Conservation (phyloP, 257 asterid genomes). For the Galeopsis tetrahit region DNA sequence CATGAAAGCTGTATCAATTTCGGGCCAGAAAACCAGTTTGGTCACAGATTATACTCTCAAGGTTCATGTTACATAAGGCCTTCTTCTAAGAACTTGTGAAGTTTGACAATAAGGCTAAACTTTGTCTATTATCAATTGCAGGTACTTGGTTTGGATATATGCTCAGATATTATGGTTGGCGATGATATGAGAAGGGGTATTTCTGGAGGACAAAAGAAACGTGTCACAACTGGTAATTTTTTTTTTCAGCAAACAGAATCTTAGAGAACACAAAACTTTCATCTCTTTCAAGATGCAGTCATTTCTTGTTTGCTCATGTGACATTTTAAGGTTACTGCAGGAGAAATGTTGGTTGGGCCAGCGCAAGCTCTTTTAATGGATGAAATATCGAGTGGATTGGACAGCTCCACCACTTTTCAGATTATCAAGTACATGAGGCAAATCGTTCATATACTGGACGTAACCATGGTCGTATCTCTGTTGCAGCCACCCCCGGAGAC, state of each 20-base stretch:
- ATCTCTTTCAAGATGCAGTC: too few species aligned
- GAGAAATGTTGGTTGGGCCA: slow-evolving; percentile 37
- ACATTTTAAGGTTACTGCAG: not conserved
- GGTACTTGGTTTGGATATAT: slow-evolving; percentile 34
- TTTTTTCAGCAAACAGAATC: not conserved
- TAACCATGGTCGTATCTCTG: slow-evolving; percentile 30
- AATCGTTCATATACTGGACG: slow-evolving; percentile 15
- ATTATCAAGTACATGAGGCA: slow-evolving; percentile 26
- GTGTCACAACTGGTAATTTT: slow-evolving; percentile 32
- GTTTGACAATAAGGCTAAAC: not conserved
- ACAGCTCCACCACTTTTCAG: slow-evolving; percentile 33
- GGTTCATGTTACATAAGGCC: too few species aligned
- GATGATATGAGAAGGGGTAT: slow-evolving; percentile 34
- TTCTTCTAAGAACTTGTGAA: not conserved
- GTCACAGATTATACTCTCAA: slow-evolving; percentile 25
- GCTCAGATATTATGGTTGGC: slow-evolving; percentile 32
- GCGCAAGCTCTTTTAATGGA: slow-evolving; percentile 35
- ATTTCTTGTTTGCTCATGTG: too few species aligned
- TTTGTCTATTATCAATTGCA: not conserved
- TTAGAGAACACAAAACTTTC: too few species aligned
- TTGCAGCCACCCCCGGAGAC: slow-evolving; percentile 35
- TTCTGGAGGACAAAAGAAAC: slow-evolving; percentile 38
- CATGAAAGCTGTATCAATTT: slow-evolving; percentile 29
- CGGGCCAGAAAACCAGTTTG: slow-evolving; percentile 31
- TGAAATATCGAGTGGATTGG: slow-evolving; percentile 34